Evolutionary conservation across 2,329 filamentous ascomycete genomes (phyloP).

Genomic region (Pseudofabraea citricarpa): DNA sequence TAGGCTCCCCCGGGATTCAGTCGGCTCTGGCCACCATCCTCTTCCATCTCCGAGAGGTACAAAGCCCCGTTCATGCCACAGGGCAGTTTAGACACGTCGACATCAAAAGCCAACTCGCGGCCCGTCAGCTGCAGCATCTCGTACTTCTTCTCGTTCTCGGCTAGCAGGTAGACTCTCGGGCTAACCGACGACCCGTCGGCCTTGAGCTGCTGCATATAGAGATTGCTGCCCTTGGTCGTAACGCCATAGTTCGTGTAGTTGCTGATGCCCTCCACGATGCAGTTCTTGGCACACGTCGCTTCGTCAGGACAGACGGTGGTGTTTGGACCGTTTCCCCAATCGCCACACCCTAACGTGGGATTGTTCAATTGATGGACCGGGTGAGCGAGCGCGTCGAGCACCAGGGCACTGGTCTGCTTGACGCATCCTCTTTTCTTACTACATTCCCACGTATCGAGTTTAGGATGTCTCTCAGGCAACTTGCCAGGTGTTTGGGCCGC

Average conservation of each 20-base stretch:
- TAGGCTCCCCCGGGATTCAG: slow-evolving; percentile 47
- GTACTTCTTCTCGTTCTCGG: slow-evolving; percentile 44
- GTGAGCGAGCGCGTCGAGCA: slow-evolving; percentile 49
- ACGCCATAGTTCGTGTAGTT: slow-evolving; percentile 29
- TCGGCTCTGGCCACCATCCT: slow-evolving; percentile 49
- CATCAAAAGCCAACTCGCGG: slow-evolving; percentile 67
- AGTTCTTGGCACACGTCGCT: slow-evolving; percentile 38
- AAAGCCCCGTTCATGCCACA: slow-evolving; percentile 69
- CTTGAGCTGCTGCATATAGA: neutral
- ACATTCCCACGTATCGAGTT: slow-evolving; percentile 33
- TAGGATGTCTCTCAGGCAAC: neutral
- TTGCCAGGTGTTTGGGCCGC: too few species aligned
- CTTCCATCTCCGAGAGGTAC: slow-evolving; percentile 60
- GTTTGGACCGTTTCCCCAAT: slow-evolving; percentile 36
- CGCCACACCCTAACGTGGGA: slow-evolving; percentile 18
- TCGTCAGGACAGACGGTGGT: slow-evolving; percentile 34
- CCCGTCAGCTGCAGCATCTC: slow-evolving; percentile 58
- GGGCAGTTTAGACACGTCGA: slow-evolving; percentile 60
- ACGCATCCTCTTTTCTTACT: slow-evolving; percentile 38
- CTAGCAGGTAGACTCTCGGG: slow-evolving; percentile 23
- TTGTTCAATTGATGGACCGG: slow-evolving; percentile 42
- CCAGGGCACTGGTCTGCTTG: slow-evolving; percentile 38
- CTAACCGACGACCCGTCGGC: too few species aligned
- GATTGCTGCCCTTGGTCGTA: neutral
- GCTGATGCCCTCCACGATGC: slow-evolving; percentile 45